phyloP scores from a whole-genome alignment of 2,329 filamentous ascomycete genomes.

The Hypoxylon sp. region DNA sequence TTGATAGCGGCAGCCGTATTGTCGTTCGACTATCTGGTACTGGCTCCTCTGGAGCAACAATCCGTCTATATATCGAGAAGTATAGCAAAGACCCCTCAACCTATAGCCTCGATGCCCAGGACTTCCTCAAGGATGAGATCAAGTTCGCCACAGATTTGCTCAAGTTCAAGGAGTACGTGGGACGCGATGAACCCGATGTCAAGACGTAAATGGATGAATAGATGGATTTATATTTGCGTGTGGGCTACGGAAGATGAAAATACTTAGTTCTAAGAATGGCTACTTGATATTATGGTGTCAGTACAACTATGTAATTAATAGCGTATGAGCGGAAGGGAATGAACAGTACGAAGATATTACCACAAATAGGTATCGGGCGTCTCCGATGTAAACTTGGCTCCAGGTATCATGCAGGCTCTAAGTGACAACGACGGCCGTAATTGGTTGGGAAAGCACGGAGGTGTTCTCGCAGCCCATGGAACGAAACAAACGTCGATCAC shows the following conservation, averaged over 20 bases:
- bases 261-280: neutral
- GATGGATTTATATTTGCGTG: neutral
- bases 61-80: slow-evolving; percentile 97
- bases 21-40: slow-evolving; percentile 96
- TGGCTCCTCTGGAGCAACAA: slow-evolving; percentile 94
- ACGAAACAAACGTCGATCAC: too few species aligned
- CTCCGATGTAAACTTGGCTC: too few species aligned
- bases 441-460: neutral
- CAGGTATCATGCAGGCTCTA: neutral
- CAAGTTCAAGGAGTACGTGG: slow-evolving; percentile 94
- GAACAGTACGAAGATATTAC: neutral
- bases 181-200: slow-evolving; percentile 93
- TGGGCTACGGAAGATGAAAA: neutral
- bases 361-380: neutral
- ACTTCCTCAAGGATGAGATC: slow-evolving; percentile 92
- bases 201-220: slow-evolving; percentile 78
- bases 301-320: slow-evolving; percentile 3
- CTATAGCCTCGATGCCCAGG: slow-evolving; percentile 87
- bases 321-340: slow-evolving; percentile 3
- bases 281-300: neutral
- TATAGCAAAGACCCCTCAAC: slow-evolving; percentile 85
- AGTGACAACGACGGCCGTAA: neutral
- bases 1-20: slow-evolving; percentile 93
- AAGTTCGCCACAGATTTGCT: slow-evolving; percentile 85
- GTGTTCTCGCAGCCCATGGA: neutral